A percentile compares a stretch with the other conserved stretches of the same genome.
Conservation (phyloP, 176 grass and related monocot genomes). For the Urochloa ruziziensis region DNA sequence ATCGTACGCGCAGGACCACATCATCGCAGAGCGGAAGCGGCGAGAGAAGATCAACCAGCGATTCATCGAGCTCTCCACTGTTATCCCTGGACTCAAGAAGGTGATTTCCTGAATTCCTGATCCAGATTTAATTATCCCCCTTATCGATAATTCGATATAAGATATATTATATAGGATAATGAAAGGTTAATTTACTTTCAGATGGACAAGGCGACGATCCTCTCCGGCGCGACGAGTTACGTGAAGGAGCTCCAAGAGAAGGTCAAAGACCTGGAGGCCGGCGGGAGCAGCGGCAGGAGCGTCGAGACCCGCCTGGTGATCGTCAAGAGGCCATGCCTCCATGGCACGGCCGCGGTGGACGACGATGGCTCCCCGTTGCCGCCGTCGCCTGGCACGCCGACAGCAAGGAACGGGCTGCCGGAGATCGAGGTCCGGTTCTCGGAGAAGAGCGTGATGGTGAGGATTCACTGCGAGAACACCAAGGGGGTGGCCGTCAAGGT, state of each 20-base stretch:
- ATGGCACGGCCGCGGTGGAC: background rate
- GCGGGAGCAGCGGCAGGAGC: constrained; percentile 7
- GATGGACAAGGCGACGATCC: constrained; percentile 80
- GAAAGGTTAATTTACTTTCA: background rate
- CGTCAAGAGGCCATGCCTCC: constrained; percentile 40
- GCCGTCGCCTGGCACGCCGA: background rate
- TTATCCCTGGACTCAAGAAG: constrained; percentile 77
- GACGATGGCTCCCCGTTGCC: background rate
- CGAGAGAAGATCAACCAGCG: constrained; percentile 76
- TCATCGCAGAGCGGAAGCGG: constrained; percentile 70
- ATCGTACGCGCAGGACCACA: constrained; percentile 49
- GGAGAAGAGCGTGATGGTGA: constrained; percentile 47
- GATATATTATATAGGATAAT: background rate
- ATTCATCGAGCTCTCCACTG: constrained; percentile 65
- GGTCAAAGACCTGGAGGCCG: constrained; percentile 42
- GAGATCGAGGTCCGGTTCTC: constrained; percentile 55
- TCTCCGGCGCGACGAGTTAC: constrained; percentile 47
- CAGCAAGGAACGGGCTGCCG: constrained; percentile 1
- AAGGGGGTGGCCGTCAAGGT: constrained; percentile 53
- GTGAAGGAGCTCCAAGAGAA: constrained; percentile 67
- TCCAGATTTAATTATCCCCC: no score
- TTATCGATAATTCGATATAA: no score
- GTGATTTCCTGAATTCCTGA: background rate
- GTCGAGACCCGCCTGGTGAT: constrained; percentile 28
- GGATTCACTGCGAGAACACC: constrained; percentile 47